Percentiles rank a stretch among this genome's conserved stretches.
phyloP scores from a whole-genome alignment of 2,329 filamentous ascomycete genomes.

The Ceratocystis lukuohia region DNA sequence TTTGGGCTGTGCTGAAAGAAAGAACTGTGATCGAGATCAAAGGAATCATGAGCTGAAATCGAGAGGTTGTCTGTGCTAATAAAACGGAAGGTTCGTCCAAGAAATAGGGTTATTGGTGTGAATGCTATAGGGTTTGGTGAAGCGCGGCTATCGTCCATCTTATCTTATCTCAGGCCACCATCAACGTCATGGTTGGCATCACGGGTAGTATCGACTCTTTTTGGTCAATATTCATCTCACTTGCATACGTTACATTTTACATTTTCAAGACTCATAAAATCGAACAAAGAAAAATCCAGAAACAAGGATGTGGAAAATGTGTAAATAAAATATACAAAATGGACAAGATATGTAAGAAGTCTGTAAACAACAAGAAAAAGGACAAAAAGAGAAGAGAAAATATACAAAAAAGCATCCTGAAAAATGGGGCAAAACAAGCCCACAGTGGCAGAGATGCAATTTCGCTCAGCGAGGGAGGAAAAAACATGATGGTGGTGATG shows the following conservation, averaged over 20 bases:
- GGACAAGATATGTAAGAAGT: constrained; percentile 3
- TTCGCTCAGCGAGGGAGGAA: constrained; percentile 3
- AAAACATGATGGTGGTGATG: constrained; percentile 7
- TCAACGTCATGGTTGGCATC: background rate
- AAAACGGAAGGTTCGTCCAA: no score
- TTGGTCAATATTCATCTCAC: no score
- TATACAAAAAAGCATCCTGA: background rate
- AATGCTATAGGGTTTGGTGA: no score
- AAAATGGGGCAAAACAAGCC: background rate
- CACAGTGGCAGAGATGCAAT: background rate
- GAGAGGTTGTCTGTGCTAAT: no score
- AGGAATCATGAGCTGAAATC: no score
- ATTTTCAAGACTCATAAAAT: no score
- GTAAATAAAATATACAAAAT: constrained; percentile 9
- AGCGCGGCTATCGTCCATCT: background rate
- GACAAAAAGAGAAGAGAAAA: background rate
- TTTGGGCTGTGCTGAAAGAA: no score
- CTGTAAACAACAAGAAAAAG: background rate
- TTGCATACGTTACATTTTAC: no score
- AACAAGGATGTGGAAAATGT: constrained; percentile 2
- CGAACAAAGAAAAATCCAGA: background rate
- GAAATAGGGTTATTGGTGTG: no score
- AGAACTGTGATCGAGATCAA: no score
- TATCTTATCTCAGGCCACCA: background rate
- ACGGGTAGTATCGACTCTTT: background rate